phyloP scores from a whole-genome alignment of 1,284 basidiomycete species.

The Ustilago crameri region DNA sequence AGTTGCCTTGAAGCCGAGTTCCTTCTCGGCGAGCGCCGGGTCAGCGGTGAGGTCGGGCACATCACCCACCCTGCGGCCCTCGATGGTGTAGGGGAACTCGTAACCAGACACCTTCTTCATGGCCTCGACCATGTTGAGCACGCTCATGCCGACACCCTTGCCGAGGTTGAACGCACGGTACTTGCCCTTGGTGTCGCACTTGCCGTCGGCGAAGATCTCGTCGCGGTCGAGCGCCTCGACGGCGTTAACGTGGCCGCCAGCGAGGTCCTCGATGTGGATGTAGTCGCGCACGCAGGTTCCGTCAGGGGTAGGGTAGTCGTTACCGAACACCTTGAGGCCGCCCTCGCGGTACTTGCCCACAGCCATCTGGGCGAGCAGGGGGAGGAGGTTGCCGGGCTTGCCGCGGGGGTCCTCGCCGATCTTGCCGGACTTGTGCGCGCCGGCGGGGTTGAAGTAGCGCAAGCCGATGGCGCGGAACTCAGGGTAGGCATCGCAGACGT shows the following conservation, averaged over 20 bases:
- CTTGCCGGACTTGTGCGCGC: constrained; percentile 92
- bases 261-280: constrained; percentile 94
- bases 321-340: constrained; percentile 91
- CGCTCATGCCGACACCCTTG: constrained; percentile 89
- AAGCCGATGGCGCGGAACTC: constrained; percentile 84
- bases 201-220: constrained; percentile 70
- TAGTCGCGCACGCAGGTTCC: constrained; percentile 87
- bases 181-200: constrained; percentile 69
- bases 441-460: constrained; percentile 97
- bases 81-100: constrained; percentile 80
- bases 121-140: constrained; percentile 92
- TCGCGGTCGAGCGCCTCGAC: constrained; percentile 82
- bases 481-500: constrained; percentile 83
- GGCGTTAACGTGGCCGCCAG: constrained; percentile 90
- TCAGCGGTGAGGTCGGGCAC: constrained; percentile 97
- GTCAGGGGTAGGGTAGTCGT: constrained; percentile 96
- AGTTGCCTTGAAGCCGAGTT: constrained; percentile 90
- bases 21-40: constrained; percentile 87
- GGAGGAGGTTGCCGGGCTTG: constrained; percentile 92
- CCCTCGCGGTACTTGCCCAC: constrained; percentile 85
- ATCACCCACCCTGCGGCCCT: constrained; percentile 87
- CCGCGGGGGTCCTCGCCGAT: constrained; percentile 97
- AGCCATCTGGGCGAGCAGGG: constrained; percentile 94
- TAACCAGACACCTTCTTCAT: constrained; percentile 93
- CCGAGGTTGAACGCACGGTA: constrained; percentile 98